Evolutionary conservation across 169 alveolate genomes (phyloP), one percentile per base, ranked within the genome.

Genomic region (Cryptosporidium andersoni): DNA sequence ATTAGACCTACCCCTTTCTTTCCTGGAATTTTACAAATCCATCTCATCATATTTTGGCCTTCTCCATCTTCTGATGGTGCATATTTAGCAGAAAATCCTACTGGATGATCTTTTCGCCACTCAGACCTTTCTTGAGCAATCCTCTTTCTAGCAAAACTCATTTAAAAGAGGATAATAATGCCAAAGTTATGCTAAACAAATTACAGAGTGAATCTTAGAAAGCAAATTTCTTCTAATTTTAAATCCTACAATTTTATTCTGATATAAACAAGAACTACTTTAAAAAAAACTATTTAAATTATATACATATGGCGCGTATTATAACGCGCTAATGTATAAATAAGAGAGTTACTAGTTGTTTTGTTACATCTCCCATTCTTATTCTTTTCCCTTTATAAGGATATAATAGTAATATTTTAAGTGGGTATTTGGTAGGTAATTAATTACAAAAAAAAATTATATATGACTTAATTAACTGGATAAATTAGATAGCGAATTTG

Each of bases 1-100:
- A 42, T 40, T 43, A 14, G 3, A 51, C 88, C 53, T 89, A 94
- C 97, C 95, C 92, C 85, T 58, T 62, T 92, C 88, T 95, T 95
- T 43, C 99, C 99, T 51, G 99, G 99, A 36, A 97, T 96, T 82
- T 92, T 95, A 88, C 99, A 97, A n/a, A 94, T 93, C 99, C 99
- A 97, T 81, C 90, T 95, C 95, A 96, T 90, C 66, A 96, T 91
- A 89, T 97, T 96, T 52, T 89, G 92, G 74, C 99, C 97, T 37
- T 91, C 89, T 0, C 96, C 97, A 81, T 96, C 98, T 12, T 93
- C 96, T 67, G 92, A 93, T 11, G 94, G 96, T 47, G 97, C 94
- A 65, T 97, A 97, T 65, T 94, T 96, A 1, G 99, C 99, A 2
- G 97, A 94, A 88, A 97, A 97, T 34, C 99, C 99, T 52, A 94